These are phyloP conservation scores for Candida krabiensis DNA, from an alignment of 805 yeast species.

Conservation along the genomic window DNA sequence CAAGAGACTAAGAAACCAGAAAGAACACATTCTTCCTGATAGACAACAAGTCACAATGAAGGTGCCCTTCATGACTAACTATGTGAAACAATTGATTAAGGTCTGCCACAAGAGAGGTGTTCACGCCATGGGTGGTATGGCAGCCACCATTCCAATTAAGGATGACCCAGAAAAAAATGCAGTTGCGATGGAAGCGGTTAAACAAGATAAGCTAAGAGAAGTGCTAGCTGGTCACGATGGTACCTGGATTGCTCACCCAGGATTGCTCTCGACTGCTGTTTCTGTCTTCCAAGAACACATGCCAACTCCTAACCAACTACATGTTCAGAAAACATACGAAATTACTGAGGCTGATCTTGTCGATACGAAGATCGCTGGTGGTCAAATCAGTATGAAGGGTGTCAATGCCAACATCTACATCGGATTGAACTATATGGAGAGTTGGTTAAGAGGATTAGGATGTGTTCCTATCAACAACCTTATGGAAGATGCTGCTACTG, in stretches of 20 bases:
- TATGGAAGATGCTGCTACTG: conserved; percentile 92
- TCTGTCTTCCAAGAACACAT: conserved; percentile 70
- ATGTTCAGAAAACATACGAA: conserved; percentile 41
- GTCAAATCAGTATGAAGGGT: conserved; percentile 67
- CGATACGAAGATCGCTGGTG: conserved; percentile 63
- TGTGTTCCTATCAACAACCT: conserved; percentile 83
- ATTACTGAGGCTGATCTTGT: conserved; percentile 58
- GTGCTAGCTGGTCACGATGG: conserved; percentile 82
- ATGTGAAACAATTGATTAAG: conserved; percentile 70
- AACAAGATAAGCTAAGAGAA: conserved; percentile 74
- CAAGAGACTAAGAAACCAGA: conserved; percentile 69
- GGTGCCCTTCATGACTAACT: conserved; percentile 78
- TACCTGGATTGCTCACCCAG: conserved; percentile 90
- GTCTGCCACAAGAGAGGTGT: conserved; percentile 77
- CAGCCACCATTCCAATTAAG: conserved; percentile 83
- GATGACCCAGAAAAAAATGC: conserved; percentile 62
- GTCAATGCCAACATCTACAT: conserved; percentile 70
- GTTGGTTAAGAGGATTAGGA: conserved; percentile 82
- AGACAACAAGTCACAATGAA: conserved; percentile 78
- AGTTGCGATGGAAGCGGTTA: conserved; percentile 69
- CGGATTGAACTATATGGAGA: conserved; percentile 80
- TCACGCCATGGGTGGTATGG: conserved; percentile 91
- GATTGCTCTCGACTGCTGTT: conserved; percentile 70
- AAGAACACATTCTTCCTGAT: conserved; percentile 71
- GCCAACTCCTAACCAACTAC: conserved; percentile 82